A percentile compares a stretch with the other conserved stretches of the same genome.
phyloP scores from a whole-genome alignment of 352 stramenopile genomes.

The Globisporangium alternatum region DNA sequence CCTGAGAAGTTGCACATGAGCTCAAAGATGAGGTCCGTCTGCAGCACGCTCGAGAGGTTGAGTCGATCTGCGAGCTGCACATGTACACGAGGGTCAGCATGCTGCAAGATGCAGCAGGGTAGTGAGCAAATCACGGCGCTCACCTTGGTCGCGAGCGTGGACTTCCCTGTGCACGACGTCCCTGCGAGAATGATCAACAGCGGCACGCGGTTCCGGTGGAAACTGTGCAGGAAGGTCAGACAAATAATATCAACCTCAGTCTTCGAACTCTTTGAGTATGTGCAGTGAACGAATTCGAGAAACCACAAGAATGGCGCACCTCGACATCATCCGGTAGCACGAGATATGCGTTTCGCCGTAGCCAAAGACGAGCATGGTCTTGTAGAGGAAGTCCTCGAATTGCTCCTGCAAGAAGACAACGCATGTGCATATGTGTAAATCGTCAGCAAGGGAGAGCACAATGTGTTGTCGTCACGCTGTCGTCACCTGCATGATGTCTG shows the following conservation, averaged over 20 bases:
- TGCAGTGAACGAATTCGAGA: neutral
- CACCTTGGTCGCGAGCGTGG: slow-evolving; percentile 86
- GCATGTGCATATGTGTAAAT: neutral
- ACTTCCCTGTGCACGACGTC: slow-evolving; percentile 84
- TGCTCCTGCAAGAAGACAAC: slow-evolving; percentile 50
- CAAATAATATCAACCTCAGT: neutral
- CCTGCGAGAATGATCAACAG: slow-evolving; percentile 83
- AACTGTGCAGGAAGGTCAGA: slow-evolving; percentile 28
- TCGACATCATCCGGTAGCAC: slow-evolving; percentile 88
- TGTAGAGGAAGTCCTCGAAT: slow-evolving; percentile 90
- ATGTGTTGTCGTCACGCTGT: neutral
- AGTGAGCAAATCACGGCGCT: neutral
- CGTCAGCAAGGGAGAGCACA: neutral
- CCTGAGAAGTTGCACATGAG: slow-evolving; percentile 90
- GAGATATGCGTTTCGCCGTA: slow-evolving; percentile 83
- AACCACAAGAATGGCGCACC: slow-evolving; percentile 24
- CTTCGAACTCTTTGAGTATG: neutral
- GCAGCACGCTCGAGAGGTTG: slow-evolving; percentile 84
- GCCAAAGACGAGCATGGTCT: slow-evolving; percentile 88
- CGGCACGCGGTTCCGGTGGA: slow-evolving; percentile 81
- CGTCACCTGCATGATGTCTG: slow-evolving; percentile 73
- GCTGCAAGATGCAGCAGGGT: neutral
- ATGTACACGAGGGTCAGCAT: slow-evolving; percentile 1
- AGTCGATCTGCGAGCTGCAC: slow-evolving; percentile 75
- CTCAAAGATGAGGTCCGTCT: slow-evolving; percentile 87